Conservation (phyloP, 163 green algal species). For the Chloroidium sp. region DNA sequence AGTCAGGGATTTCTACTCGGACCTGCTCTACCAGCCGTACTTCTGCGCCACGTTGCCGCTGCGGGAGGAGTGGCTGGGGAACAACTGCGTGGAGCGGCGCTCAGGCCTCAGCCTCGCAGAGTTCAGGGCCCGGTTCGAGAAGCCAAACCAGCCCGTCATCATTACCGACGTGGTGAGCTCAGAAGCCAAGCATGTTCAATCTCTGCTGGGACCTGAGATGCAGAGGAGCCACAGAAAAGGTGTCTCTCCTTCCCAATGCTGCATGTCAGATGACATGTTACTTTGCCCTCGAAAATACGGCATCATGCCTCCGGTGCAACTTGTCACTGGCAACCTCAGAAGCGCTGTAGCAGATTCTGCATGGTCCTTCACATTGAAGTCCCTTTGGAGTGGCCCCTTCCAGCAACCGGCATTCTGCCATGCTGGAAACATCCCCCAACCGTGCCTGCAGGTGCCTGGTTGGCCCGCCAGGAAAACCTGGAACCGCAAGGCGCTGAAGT, state of each 20-base stretch:
- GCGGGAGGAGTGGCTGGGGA: conserved; percentile 61
- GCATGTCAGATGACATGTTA: neutral
- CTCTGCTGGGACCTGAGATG: neutral
- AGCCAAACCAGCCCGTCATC: conserved; percentile 77
- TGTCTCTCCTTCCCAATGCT: neutral
- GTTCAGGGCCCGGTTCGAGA: conserved; percentile 76
- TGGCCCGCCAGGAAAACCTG: conserved; percentile 67
- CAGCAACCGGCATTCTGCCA: neutral
- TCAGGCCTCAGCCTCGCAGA: conserved; percentile 42
- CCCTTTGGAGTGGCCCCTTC: no score
- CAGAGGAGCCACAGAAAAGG: neutral
- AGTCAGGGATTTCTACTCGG: conserved; percentile 67
- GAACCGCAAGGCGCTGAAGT: conserved; percentile 49
- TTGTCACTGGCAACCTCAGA: neutral
- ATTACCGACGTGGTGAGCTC: conserved; percentile 44
- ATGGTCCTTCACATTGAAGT: no score
- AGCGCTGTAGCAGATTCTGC: no score
- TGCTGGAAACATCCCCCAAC: neutral
- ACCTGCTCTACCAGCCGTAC: conserved; percentile 89
- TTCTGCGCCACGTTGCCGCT: conserved; percentile 67
- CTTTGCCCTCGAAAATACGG: neutral
- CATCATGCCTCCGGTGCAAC: neutral
- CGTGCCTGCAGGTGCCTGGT: conserved; percentile 18
- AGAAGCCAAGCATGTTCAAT: neutral
- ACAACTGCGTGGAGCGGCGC: conserved; percentile 72